Evolutionary conservation across 371 early-diverging fungal genomes (phyloP).

Genomic region (Rhizomucor miehei): DNA sequence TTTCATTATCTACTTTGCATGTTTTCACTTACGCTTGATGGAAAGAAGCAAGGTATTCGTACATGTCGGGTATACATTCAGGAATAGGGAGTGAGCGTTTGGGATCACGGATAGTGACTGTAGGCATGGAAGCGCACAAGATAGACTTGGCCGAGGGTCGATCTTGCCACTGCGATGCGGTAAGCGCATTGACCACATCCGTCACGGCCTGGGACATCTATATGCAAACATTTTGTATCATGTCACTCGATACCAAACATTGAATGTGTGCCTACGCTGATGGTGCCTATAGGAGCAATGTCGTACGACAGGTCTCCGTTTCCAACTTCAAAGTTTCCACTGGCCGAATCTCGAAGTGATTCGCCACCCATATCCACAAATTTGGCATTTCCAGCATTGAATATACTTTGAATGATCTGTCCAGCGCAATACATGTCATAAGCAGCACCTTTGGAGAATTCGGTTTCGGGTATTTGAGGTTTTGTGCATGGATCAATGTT

Average conservation of each 20-base stretch:
- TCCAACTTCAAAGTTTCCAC: constrained; percentile 36
- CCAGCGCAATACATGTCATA: constrained; percentile 60
- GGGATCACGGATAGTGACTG: constrained; percentile 39
- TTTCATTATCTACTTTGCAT: too few relatives aligned
- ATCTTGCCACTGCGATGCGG: constrained; percentile 39
- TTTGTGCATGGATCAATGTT: constrained; percentile 28
- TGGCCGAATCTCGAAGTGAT: constrained; percentile 17
- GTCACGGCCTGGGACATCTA: constrained; percentile 50
- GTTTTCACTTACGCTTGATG: constrained; percentile 46
- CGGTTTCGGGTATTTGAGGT: constrained; percentile 3
- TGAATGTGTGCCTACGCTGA: constrained; percentile 16
- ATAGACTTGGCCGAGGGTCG: constrained; percentile 57
- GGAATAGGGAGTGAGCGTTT: constrained; percentile 52
- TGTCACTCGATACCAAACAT: too few relatives aligned
- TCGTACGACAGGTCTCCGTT: constrained; percentile 38
- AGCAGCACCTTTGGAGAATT: constrained; percentile 38
- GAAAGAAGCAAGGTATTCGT: constrained; percentile 60
- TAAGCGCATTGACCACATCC: constrained; percentile 44
- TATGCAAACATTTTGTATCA: too few relatives aligned
- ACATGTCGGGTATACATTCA: constrained; percentile 55
- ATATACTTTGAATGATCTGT: constrained; percentile 48
- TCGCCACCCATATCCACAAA: constrained; percentile 29
- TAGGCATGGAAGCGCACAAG: constrained; percentile 51
- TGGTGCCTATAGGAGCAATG: constrained; percentile 31
- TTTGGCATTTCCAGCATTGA: constrained; percentile 35